Percentiles rank a stretch among this genome's conserved stretches.
Conservation (phyloP, 2,329 filamentous ascomycete genomes). For the Colletotrichum graminicola region DNA sequence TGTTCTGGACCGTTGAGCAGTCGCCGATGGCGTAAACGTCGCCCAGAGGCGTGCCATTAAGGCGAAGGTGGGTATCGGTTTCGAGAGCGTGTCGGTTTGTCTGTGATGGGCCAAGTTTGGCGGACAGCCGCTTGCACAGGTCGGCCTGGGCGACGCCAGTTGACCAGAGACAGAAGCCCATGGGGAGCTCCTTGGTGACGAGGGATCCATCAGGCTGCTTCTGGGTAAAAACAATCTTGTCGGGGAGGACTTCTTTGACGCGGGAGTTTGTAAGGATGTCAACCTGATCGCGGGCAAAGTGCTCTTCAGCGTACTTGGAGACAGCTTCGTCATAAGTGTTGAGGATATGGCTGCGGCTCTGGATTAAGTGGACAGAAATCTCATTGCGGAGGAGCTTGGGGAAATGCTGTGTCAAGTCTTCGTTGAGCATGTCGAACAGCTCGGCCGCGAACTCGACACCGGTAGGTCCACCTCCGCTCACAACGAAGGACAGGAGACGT, state of each 20-base stretch:
- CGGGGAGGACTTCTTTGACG: conserved; percentile 86
- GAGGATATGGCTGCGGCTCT: conserved; percentile 92
- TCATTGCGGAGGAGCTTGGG: conserved; percentile 94
- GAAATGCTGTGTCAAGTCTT: conserved; percentile 87
- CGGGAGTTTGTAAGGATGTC: conserved; percentile 93
- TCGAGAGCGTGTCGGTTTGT: conserved; percentile 93
- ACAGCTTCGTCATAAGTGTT: conserved; percentile 98
- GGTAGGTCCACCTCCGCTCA: conserved; percentile 94
- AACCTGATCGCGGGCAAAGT: conserved; percentile 91
- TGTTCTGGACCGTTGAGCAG: conserved; percentile 97
- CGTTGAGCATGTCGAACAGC: conserved; percentile 94
- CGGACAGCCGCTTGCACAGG: conserved; percentile 80
- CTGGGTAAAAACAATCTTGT: conserved; percentile 92
- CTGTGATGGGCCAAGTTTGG: conserved; percentile 81
- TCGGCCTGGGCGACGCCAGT: conserved; percentile 92
- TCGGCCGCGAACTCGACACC: conserved; percentile 98
- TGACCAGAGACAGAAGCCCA: conserved; percentile 97
- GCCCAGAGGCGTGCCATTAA: conserved; percentile 89
- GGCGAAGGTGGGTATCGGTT: conserved; percentile 91
- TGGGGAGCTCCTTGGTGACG: conserved; percentile 92
- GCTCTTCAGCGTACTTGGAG: conserved; percentile 90
- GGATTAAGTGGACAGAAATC: conserved; percentile 97
- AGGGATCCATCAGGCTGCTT: conserved; percentile 78
- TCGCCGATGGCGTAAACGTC: conserved; percentile 98
- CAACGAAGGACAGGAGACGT: conserved; percentile 92